Percentiles rank a stretch among this genome's conserved stretches.
Conservation (phyloP, 352 stramenopile species). For the Phytophthora fragariae region DNA sequence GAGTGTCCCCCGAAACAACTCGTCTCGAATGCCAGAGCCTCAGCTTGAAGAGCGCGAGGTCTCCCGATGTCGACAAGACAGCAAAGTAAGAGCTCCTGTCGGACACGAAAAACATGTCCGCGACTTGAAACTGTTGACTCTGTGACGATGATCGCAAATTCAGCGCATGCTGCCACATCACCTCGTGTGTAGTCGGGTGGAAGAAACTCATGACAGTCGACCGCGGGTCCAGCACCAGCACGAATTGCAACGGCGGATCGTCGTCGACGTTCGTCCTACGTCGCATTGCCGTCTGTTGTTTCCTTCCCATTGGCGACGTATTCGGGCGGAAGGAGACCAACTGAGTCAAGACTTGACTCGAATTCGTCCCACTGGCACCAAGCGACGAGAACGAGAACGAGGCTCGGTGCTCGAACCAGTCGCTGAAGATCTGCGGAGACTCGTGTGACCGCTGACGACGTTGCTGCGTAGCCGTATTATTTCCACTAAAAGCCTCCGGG, state of each 20-base stretch:
- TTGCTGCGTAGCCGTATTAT: neutral
- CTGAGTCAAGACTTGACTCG: constrained; percentile 10
- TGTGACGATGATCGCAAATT: constrained; percentile 23
- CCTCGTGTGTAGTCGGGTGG: constrained; percentile 32
- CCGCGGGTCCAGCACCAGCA: constrained; percentile 35
- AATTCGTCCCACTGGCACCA: neutral
- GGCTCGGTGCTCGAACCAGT: constrained; percentile 34
- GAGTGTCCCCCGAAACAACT: constrained; percentile 33
- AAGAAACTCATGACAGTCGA: constrained; percentile 34
- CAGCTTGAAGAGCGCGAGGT: constrained; percentile 37
- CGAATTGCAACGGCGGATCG: constrained; percentile 35
- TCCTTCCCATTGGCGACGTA: constrained; percentile 19
- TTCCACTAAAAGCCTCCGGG: neutral
- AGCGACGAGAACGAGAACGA: constrained; percentile 12
- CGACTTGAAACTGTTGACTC: constrained; percentile 12
- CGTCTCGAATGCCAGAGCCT: constrained; percentile 40
- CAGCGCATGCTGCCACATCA: constrained; percentile 38
- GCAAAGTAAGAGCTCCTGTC: constrained; percentile 34
- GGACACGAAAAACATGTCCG: constrained; percentile 34
- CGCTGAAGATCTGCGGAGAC: constrained; percentile 31
- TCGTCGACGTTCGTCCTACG: constrained; percentile 13
- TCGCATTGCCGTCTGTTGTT: constrained; percentile 7
- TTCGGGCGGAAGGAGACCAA: constrained; percentile 38
- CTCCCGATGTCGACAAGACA: constrained; percentile 30
- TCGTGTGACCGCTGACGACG: constrained; percentile 5